These are phyloP conservation scores for Leucosporidium creatinivorum DNA, from an alignment of 768 basidiomycete species.

Conservation along the genomic window DNA sequence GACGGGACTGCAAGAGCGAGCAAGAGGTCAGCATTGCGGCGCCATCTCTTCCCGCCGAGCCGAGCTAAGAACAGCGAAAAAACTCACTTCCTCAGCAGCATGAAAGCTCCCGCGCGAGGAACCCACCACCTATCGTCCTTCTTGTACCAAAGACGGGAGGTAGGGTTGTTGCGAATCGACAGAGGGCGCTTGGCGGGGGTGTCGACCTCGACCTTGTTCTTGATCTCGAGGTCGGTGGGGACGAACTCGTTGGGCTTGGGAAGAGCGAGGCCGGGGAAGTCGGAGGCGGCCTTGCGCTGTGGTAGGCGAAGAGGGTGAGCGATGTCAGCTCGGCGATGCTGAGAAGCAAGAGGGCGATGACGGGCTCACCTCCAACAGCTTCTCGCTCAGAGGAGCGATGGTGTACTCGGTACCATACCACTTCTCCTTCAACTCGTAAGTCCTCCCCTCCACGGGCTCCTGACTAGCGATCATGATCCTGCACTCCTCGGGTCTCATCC, in stretches of 20 bases:
- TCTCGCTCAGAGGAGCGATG: slow-evolving; percentile 50
- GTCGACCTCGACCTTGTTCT: slow-evolving; percentile 57
- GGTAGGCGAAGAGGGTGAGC: not conserved
- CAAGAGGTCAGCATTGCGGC: not conserved
- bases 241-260: slow-evolving; percentile 87
- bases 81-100: slow-evolving; percentile 65
- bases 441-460: slow-evolving; percentile 54
- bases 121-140: slow-evolving; percentile 96
- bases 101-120: slow-evolving; percentile 70
- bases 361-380: slow-evolving; percentile 52
- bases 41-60: slow-evolving; percentile 7
- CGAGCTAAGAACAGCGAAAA: slow-evolving; percentile 16
- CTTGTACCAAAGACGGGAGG: slow-evolving; percentile 86
- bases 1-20: slow-evolving; percentile 39
- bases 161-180: slow-evolving; percentile 62
- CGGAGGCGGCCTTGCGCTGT: slow-evolving; percentile 45
- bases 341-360: not conserved
- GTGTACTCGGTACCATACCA: slow-evolving; percentile 88
- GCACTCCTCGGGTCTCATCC: slow-evolving; percentile 50
- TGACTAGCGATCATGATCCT: slow-evolving; percentile 74
- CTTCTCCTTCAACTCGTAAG: slow-evolving; percentile 56
- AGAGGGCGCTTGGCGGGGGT: slow-evolving; percentile 69
- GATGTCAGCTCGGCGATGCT: not conserved
- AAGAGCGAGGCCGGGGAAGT: slow-evolving; percentile 61
- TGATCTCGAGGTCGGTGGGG: slow-evolving; percentile 71